phyloP scores from a whole-genome alignment of 2,329 filamentous ascomycete genomes.

The Cercospora nicotianae region DNA sequence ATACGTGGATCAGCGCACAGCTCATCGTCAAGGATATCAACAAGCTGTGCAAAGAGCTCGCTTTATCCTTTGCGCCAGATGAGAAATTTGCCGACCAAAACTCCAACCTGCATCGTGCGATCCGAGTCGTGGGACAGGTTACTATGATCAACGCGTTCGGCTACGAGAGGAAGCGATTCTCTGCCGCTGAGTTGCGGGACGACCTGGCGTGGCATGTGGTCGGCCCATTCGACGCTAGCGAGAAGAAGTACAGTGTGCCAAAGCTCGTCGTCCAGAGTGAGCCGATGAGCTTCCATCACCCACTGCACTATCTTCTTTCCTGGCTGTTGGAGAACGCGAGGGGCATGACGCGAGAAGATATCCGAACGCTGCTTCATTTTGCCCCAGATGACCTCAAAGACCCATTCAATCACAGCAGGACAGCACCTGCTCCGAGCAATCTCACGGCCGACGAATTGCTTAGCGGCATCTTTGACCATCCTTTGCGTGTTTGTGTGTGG shows the following conservation, averaged over 20 bases:
- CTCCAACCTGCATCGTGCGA: constrained; percentile 67
- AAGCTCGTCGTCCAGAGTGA: constrained; percentile 86
- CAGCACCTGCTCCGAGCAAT: constrained; percentile 24
- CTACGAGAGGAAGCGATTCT: constrained; percentile 81
- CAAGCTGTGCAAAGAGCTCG: constrained; percentile 81
- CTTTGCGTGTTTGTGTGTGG: constrained; percentile 91
- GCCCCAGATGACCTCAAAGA: constrained; percentile 66
- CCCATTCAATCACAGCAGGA: constrained; percentile 33
- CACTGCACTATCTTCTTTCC: constrained; percentile 90
- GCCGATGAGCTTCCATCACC: constrained; percentile 95
- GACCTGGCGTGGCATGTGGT: constrained; percentile 77
- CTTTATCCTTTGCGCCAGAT: constrained; percentile 76
- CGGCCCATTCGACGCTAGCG: constrained; percentile 71
- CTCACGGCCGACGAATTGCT: constrained; percentile 35
- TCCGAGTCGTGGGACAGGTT: constrained; percentile 72
- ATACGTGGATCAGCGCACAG: constrained; percentile 96
- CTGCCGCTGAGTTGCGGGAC: constrained; percentile 82
- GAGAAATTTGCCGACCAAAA: constrained; percentile 52
- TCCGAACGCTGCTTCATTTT: constrained; percentile 70
- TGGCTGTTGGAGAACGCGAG: constrained; percentile 93
- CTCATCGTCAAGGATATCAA: constrained; percentile 95
- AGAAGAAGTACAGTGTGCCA: constrained; percentile 62
- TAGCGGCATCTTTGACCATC: constrained; percentile 75
- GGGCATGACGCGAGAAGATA: constrained; percentile 65
- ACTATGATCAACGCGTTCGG: constrained; percentile 89